Evolutionary conservation across 1,284 basidiomycete species (phyloP).

Genomic region (Leccinum griseonigrum): DNA sequence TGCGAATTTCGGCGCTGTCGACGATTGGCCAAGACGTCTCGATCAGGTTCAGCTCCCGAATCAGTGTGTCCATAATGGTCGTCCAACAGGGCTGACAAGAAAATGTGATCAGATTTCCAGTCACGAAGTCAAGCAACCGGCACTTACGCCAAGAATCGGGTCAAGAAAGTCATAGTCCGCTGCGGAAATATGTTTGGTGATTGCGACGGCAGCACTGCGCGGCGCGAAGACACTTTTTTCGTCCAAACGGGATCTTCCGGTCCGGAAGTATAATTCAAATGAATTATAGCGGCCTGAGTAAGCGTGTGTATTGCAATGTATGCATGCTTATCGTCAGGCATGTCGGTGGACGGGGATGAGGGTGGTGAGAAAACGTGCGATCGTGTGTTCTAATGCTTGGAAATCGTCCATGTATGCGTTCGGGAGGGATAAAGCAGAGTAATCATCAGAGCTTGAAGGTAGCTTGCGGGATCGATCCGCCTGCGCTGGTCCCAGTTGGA

Average conservation of each 20-base stretch:
- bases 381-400: slow-evolving; percentile 57
- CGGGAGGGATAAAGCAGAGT: slow-evolving; percentile 42
- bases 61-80: slow-evolving; percentile 59
- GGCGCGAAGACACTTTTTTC: slow-evolving; percentile 59
- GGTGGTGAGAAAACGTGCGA: slow-evolving; percentile 58
- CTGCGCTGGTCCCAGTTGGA: slow-evolving; percentile 58
- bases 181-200: slow-evolving; percentile 61
- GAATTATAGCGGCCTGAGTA: slow-evolving; percentile 62
- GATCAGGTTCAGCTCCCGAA: slow-evolving; percentile 57
- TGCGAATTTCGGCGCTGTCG: slow-evolving; percentile 53
- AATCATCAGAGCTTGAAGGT: slow-evolving; percentile 17
- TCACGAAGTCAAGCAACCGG: slow-evolving; percentile 4
- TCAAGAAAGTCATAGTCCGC: slow-evolving; percentile 67
- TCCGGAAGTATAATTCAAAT: slow-evolving; percentile 60
- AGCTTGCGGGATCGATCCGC: slow-evolving; percentile 27
- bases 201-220: slow-evolving; percentile 52
- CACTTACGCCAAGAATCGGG: slow-evolving; percentile 68
- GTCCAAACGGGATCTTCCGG: slow-evolving; percentile 55
- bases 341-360: slow-evolving; percentile 61
- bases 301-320: slow-evolving; percentile 63
- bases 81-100: slow-evolving; percentile 64
- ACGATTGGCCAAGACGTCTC: slow-evolving; percentile 59
- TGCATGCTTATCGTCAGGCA: slow-evolving; percentile 56
- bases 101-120: slow-evolving; percentile 7
- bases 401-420: slow-evolving; percentile 55